Percentiles rank a stretch among this genome's conserved stretches.
These are phyloP conservation scores for Sarcomyxa edulis DNA, from an alignment of 768 basidiomycete species.

Conservation along the genomic window DNA sequence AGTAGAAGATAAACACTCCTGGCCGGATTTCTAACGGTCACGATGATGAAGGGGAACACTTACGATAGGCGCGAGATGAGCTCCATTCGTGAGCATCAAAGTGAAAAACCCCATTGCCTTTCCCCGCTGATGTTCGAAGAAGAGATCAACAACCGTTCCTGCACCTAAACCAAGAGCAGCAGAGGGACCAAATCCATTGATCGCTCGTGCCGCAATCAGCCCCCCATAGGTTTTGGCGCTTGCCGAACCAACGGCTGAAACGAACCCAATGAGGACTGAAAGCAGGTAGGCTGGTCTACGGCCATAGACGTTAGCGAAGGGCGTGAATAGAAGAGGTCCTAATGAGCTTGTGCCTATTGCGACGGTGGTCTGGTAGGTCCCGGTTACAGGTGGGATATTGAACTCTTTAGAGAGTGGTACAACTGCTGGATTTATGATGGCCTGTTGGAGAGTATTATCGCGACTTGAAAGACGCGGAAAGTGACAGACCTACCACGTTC, in stretches of 20 bases:
- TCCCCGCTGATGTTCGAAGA: conserved; percentile 32
- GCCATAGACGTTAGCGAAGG: conserved; percentile 35
- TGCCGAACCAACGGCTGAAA: conserved; percentile 27
- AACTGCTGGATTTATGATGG: conserved; percentile 33
- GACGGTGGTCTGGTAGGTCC: conserved; percentile 34
- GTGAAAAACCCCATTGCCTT: conserved; percentile 39
- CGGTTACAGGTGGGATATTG: conserved; percentile 26
- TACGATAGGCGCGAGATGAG: conserved; percentile 36
- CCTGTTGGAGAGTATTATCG: too few species aligned
- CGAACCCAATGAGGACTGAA: conserved; percentile 28
- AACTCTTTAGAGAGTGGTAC: conserved; percentile 32
- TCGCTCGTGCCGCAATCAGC: conserved; percentile 26
- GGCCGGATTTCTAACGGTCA: too few species aligned
- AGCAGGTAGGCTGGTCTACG: conserved; percentile 30
- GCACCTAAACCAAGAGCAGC: conserved; percentile 32
- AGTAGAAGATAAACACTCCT: background rate
- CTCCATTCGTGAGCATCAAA: conserved; percentile 34
- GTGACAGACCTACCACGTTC: too few species aligned
- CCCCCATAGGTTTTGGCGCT: conserved; percentile 25
- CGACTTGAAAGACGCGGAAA: too few species aligned
- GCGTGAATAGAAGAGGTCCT: conserved; percentile 32
- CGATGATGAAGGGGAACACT: conserved; percentile 9
- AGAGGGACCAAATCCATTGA: conserved; percentile 30
- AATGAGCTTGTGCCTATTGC: conserved; percentile 29
- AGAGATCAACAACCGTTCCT: conserved; percentile 32